Percentiles rank a stretch among this genome's conserved stretches.
Conservation (phyloP, 768 basidiomycete genomes). For the Naematelia aurantialba region DNA sequence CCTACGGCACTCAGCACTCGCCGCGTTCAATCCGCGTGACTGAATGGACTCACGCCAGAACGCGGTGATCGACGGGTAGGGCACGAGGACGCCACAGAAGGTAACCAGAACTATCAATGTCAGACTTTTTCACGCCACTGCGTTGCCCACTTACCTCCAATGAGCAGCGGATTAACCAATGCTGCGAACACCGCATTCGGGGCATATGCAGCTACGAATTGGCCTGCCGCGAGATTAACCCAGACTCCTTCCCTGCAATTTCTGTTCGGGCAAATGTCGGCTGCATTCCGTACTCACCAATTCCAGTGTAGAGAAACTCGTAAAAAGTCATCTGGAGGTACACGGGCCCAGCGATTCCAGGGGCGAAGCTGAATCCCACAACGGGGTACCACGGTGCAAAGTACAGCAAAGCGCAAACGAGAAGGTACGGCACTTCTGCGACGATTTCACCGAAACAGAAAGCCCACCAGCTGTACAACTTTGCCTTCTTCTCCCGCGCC, state of each 20-base stretch:
- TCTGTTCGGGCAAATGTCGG: too few species aligned
- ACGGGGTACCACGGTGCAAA: conserved; percentile 38
- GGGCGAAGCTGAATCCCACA: conserved; percentile 41
- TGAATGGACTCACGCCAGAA: conserved; percentile 41
- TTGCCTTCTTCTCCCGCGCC: conserved; percentile 40
- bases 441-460: conserved; percentile 43
- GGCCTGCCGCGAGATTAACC: conserved; percentile 11
- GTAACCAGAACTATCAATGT: conserved; percentile 25
- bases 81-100: conserved; percentile 42
- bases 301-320: conserved; percentile 48
- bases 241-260: background rate
- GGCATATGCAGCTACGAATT: conserved; percentile 46
- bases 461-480: conserved; percentile 38
- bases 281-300: conserved; percentile 34
- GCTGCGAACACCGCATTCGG: conserved; percentile 43
- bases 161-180: conserved; percentile 44
- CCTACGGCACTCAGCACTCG: too few species aligned
- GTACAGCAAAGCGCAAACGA: conserved; percentile 43
- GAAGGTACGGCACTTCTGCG: conserved; percentile 40
- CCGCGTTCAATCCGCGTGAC: too few species aligned
- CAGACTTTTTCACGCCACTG: too few species aligned
- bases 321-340: conserved; percentile 47
- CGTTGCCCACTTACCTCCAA: conserved; percentile 26
- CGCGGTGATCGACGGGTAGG: conserved; percentile 34
- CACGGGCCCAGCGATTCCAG: conserved; percentile 39